Percentiles rank a stretch among this genome's conserved stretches.
Evolutionary conservation across 257 asterid genomes (phyloP).

Genomic region (Solanum commersonii): DNA sequence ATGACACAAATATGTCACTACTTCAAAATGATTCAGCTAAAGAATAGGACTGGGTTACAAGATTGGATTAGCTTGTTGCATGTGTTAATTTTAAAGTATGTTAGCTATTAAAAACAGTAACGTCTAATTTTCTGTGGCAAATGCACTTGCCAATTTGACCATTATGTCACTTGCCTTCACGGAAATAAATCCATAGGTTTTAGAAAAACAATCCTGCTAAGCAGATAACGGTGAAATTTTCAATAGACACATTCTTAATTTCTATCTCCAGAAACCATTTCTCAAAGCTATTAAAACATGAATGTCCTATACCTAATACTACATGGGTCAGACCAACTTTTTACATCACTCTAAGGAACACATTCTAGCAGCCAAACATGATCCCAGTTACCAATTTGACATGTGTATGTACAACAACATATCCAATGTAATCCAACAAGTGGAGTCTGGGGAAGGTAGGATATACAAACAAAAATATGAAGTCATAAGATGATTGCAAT

Average conservation of each 20-base stretch:
- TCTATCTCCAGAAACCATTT: not conserved
- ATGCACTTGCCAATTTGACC: not conserved
- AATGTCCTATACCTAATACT: not conserved
- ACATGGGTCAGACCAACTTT: not conserved
- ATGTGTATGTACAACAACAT: not conserved
- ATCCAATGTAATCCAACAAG: not conserved
- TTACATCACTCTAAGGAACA: not conserved
- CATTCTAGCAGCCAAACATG: not conserved
- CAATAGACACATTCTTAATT: not conserved
- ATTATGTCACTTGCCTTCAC: not conserved
- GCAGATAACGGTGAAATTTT: not conserved
- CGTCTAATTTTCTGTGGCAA: not conserved
- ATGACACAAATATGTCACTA: not conserved
- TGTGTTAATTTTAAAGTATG: not conserved
- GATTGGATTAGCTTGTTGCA: not conserved
- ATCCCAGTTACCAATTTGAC: not conserved
- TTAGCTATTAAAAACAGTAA: not conserved
- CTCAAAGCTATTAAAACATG: not conserved
- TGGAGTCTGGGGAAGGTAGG: not conserved
- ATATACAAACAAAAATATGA: not conserved
- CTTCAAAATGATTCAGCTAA: not conserved
- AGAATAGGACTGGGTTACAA: not conserved
- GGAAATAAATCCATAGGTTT: not conserved
- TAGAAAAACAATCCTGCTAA: not conserved
- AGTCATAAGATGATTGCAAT: slow-evolving; percentile 10